Conservation (phyloP, 2,329 filamentous ascomycete species). For the Aspergillus sp. region DNA sequence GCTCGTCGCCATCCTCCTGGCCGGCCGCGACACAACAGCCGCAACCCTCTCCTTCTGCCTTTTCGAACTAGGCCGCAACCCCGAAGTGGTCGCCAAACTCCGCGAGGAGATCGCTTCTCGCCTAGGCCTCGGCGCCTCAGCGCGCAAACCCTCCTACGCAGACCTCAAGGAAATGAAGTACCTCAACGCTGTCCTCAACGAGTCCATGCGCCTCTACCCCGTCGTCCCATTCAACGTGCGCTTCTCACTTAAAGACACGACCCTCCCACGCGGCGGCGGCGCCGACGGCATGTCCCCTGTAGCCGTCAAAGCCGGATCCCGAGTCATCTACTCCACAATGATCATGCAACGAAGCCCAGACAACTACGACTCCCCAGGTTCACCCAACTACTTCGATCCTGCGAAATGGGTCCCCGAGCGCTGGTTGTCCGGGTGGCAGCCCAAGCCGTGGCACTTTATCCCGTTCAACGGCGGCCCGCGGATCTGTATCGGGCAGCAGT, state of each 20-base stretch:
- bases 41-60: constrained; percentile 76
- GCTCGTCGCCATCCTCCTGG: constrained; percentile 76
- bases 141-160: constrained; percentile 61
- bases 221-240: constrained; percentile 78
- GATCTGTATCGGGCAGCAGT: constrained; percentile 60
- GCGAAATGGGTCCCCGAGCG: constrained; percentile 51
- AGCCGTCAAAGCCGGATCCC: constrained; percentile 49
- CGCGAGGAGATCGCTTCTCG: constrained; percentile 68
- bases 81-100: constrained; percentile 65
- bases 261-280: constrained; percentile 65
- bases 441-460: constrained; percentile 55
- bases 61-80: constrained; percentile 76
- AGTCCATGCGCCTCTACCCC: constrained; percentile 75
- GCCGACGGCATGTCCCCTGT: constrained; percentile 46
- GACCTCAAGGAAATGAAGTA: constrained; percentile 89
- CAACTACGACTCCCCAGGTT: constrained; percentile 46
- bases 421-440: constrained; percentile 52
- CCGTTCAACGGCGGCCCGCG: constrained; percentile 55
- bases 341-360: constrained; percentile 53
- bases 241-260: constrained; percentile 69
- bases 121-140: constrained; percentile 61
- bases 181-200: constrained; percentile 68
- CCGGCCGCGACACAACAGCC: constrained; percentile 81
- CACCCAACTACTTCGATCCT: constrained; percentile 41
- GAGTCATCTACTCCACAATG: constrained; percentile 52